Evolutionary conservation across 306 rosid species (phyloP).

Genomic region (Prunus armeniaca): DNA sequence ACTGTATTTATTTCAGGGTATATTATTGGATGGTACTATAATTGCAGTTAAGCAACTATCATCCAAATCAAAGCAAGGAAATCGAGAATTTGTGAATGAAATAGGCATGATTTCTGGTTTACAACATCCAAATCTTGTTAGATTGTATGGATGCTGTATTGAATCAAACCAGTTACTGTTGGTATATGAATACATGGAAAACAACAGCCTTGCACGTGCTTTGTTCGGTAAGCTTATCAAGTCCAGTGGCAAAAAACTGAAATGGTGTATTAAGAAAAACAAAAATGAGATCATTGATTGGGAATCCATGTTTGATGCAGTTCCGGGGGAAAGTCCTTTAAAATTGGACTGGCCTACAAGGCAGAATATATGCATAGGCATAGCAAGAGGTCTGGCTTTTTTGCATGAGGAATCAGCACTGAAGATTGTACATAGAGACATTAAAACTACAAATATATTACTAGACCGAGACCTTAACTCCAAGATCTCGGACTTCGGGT

Average conservation of each 20-base stretch:
- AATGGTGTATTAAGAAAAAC: neutral
- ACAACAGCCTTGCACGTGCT: slow-evolving; percentile 50
- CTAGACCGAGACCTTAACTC: slow-evolving; percentile 50
- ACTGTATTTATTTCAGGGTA: slow-evolving; percentile 33
- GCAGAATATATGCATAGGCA: slow-evolving; percentile 53
- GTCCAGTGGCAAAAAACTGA: neutral
- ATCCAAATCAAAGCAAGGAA: slow-evolving; percentile 55
- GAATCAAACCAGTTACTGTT: slow-evolving; percentile 51
- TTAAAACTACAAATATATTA: slow-evolving; percentile 54
- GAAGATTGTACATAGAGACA: slow-evolving; percentile 63
- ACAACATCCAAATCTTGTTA: slow-evolving; percentile 65
- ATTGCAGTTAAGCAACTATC: slow-evolving; percentile 65
- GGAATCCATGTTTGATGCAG: neutral
- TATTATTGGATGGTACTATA: slow-evolving; percentile 44
- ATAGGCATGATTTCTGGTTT: slow-evolving; percentile 60
- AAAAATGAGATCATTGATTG: neutral
- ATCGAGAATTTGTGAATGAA: slow-evolving; percentile 57
- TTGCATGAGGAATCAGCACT: slow-evolving; percentile 54
- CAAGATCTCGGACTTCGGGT: slow-evolving; percentile 64
- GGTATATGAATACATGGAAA: slow-evolving; percentile 65
- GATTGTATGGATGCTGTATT: slow-evolving; percentile 55
- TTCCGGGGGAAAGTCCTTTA: slow-evolving; percentile 10
- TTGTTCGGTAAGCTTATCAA: slow-evolving; percentile 48
- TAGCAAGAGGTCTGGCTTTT: slow-evolving; percentile 56
- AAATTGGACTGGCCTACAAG: slow-evolving; percentile 58